These are phyloP conservation scores for Dactylella cylindrospora DNA, from an alignment of 2,329 filamentous ascomycete genomes.

Conservation along the genomic window DNA sequence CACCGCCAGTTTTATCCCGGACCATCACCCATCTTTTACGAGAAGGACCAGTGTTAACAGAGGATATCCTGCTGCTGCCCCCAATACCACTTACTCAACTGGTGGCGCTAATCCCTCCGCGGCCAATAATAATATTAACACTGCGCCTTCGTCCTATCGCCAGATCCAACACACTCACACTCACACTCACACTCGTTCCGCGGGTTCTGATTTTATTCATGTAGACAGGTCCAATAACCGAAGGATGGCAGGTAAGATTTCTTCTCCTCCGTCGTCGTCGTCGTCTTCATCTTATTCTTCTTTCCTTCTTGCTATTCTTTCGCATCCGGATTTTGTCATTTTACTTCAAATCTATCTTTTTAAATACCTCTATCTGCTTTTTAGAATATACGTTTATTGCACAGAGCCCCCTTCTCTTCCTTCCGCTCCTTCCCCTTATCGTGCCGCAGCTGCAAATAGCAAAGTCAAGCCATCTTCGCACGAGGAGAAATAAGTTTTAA, in stretches of 20 bases:
- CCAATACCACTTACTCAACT: too few relatives aligned
- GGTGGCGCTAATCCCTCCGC: too few relatives aligned
- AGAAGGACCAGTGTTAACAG: conserved; percentile 3
- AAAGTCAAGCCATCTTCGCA: too few relatives aligned
- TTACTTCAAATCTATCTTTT: conserved; percentile 40
- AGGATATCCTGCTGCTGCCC: too few relatives aligned
- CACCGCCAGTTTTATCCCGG: conserved; percentile 31
- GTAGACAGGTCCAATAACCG: conserved; percentile 44
- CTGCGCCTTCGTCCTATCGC: conserved; percentile 18
- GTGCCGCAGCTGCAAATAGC: too few relatives aligned
- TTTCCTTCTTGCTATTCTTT: conserved; percentile 14
- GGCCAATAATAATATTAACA: conserved; percentile 1
- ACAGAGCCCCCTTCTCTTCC: not conserved
- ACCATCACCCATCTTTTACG: conserved; percentile 26
- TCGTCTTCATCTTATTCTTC: conserved; percentile 1
- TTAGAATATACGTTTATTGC: conserved; percentile 21
- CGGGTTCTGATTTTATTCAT: conserved; percentile 42
- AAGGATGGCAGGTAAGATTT: conserved; percentile 43
- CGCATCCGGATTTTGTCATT: conserved; percentile 29
- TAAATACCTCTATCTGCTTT: conserved; percentile 29
- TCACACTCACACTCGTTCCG: conserved; percentile 18
- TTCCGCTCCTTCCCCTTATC: not conserved
- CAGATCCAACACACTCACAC: not conserved
- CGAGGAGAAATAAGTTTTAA: too few relatives aligned
- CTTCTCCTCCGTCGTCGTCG: not conserved